A percentile compares a stretch with the other conserved stretches of the same genome.
These are phyloP conservation scores for Escallonia rubra DNA, from an alignment of 129 eudicot species.

Conservation along the genomic window DNA sequence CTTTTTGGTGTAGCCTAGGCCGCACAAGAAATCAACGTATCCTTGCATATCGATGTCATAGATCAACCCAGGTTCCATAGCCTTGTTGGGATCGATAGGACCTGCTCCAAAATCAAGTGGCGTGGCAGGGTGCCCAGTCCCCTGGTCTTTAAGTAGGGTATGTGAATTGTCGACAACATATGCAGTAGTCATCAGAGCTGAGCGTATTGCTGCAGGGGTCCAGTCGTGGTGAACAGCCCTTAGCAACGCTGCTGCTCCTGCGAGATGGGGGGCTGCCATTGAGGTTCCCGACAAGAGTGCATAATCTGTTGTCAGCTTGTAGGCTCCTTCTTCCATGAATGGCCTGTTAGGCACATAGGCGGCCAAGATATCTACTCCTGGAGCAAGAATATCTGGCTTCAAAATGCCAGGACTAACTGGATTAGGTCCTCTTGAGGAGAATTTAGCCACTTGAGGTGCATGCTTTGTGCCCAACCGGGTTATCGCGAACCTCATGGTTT, in stretches of 20 bases:
- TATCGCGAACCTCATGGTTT: conserved; percentile 27
- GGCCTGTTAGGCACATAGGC: conserved; percentile 30
- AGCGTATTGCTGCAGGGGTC: conserved; percentile 60
- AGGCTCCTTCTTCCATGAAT: conserved; percentile 15
- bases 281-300: conserved; percentile 39
- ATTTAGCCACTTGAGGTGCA: conserved; percentile 35
- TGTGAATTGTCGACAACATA: conserved; percentile 21
- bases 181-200: conserved; percentile 56
- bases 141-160: conserved; percentile 13
- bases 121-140: conserved; percentile 9
- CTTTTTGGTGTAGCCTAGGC: conserved; percentile 20
- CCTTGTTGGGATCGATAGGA: conserved; percentile 30
- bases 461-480: conserved; percentile 36
- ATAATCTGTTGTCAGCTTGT: conserved; percentile 26
- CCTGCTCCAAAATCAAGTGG: conserved; percentile 40
- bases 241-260: conserved; percentile 37
- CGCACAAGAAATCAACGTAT: conserved; percentile 32
- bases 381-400: conserved; percentile 60
- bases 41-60: conserved; percentile 32
- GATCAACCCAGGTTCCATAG: conserved; percentile 36
- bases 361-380: conserved; percentile 44
- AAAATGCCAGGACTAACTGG: conserved; percentile 27
- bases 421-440: conserved; percentile 49
- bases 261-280: conserved; percentile 54
- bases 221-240: conserved; percentile 41